Evolutionary conservation across 768 basidiomycete genomes (phyloP).

Genomic region (Trametes maxima): DNA sequence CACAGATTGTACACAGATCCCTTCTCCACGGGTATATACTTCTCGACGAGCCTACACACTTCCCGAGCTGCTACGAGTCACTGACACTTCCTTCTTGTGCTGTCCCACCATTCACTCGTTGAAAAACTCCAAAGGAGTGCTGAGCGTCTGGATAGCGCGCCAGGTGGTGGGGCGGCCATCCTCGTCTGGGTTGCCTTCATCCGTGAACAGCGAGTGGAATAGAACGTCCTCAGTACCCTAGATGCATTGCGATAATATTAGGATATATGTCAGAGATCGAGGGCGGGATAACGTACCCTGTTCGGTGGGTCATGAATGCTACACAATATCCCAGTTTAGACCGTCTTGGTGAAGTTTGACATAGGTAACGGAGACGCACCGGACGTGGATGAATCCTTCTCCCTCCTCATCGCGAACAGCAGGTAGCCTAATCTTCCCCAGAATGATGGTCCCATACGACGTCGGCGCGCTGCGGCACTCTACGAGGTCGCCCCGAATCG

Average conservation of each 20-base stretch:
- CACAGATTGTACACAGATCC: background rate
- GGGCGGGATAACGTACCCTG: constrained; percentile 43
- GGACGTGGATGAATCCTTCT: constrained; percentile 69
- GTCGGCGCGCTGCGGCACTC: constrained; percentile 55
- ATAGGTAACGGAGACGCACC: constrained; percentile 42
- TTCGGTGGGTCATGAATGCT: constrained; percentile 80
- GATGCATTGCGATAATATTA: background rate
- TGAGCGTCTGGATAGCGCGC: constrained; percentile 63
- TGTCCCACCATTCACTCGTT: constrained; percentile 47
- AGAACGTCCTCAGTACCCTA: constrained; percentile 66
- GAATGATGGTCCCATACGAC: constrained; percentile 69
- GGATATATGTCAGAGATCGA: constrained; percentile 3
- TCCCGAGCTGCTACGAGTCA: background rate
- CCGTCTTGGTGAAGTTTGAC: background rate
- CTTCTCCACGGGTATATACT: constrained; percentile 3
- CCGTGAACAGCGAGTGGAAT: constrained; percentile 73
- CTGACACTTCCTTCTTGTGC: background rate
- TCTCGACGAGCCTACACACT: background rate
- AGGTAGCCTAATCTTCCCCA: constrained; percentile 77
- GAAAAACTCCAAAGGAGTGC: constrained; percentile 68
- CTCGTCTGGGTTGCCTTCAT: constrained; percentile 30
- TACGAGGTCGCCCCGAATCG: constrained; percentile 47
- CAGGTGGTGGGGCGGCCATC: constrained; percentile 52
- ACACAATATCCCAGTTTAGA: constrained; percentile 10
- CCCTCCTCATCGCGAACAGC: constrained; percentile 64